These are phyloP conservation scores for Penicillium waksmanii DNA, from an alignment of 495 filamentous ascomycete species.

Conservation along the genomic window DNA sequence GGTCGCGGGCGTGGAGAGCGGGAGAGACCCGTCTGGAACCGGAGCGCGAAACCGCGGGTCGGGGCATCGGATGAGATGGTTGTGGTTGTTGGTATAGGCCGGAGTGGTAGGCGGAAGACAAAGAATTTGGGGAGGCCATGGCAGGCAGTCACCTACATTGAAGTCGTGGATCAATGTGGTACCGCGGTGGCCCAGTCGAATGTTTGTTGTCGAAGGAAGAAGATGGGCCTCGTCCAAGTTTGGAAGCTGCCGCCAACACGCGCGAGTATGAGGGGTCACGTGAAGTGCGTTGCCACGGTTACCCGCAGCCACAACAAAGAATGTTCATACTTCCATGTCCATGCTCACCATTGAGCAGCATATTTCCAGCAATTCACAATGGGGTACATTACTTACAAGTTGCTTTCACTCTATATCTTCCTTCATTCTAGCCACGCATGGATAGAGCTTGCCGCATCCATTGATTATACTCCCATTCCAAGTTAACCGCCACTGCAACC, in stretches of 20 bases:
- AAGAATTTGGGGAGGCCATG: conserved; percentile 46
- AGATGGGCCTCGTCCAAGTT: conserved; percentile 16
- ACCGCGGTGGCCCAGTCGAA: conserved; percentile 24
- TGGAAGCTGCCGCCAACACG: conserved; percentile 27
- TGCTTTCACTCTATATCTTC: no score
- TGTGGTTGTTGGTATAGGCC: conserved; percentile 42
- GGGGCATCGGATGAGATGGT: conserved; percentile 44
- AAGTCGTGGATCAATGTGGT: conserved; percentile 37
- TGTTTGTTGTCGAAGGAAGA: conserved; percentile 32
- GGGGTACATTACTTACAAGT: no score
- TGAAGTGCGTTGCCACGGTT: conserved; percentile 25
- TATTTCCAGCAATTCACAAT: no score
- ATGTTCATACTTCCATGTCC: conserved; percentile 4
- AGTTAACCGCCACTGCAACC: no score
- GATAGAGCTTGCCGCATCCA: no score
- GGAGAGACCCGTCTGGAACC: conserved; percentile 47
- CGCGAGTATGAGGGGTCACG: conserved; percentile 22
- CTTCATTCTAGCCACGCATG: no score
- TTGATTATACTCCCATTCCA: no score
- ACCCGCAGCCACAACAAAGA: conserved; percentile 31
- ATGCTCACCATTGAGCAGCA: no score
- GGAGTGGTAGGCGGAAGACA: conserved; percentile 42
- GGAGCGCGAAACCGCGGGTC: conserved; percentile 46
- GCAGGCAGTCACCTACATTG: conserved; percentile 35
- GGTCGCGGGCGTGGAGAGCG: conserved; percentile 33